A percentile compares a stretch with the other conserved stretches of the same genome.
Conservation (phyloP, 768 basidiomycete genomes). For the Suillus placidus region DNA sequence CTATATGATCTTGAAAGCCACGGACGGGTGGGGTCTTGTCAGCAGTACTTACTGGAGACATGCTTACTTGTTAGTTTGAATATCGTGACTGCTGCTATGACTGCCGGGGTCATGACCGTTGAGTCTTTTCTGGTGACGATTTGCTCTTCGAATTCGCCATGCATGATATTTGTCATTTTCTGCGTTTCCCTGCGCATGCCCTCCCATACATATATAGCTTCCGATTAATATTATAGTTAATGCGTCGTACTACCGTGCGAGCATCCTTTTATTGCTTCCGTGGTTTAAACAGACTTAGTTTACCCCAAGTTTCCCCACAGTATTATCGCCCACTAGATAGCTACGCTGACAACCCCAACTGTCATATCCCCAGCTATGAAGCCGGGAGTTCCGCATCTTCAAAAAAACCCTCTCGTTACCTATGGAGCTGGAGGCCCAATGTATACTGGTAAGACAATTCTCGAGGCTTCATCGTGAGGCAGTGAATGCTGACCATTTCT, state of each 20-base stretch:
- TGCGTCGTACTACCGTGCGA: not conserved
- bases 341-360: not conserved
- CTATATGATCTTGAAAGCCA: not conserved
- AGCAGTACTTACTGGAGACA: not conserved
- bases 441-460: not conserved
- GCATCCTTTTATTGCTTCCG: not conserved
- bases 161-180: too few relatives aligned
- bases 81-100: too few relatives aligned
- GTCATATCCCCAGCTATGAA: not conserved
- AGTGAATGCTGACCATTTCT: not conserved
- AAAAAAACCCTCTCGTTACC: not conserved
- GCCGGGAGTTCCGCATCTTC: not conserved
- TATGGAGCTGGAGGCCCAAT: not conserved
- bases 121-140: too few relatives aligned
- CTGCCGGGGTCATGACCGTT: too few relatives aligned
- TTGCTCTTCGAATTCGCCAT: not conserved
- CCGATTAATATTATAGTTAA: too few relatives aligned
- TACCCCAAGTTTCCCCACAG: conserved; percentile 1
- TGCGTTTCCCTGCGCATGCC: not conserved
- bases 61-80: not conserved
- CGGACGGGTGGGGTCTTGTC: not conserved
- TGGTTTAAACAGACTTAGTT: not conserved
- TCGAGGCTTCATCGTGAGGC: not conserved
- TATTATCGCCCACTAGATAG: not conserved
- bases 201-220: not conserved